Evolutionary conservation across 768 basidiomycete genomes (phyloP), one percentile per base, ranked within the genome.

Genomic region (Pseudohyphozyma bogoriensis): DNA sequence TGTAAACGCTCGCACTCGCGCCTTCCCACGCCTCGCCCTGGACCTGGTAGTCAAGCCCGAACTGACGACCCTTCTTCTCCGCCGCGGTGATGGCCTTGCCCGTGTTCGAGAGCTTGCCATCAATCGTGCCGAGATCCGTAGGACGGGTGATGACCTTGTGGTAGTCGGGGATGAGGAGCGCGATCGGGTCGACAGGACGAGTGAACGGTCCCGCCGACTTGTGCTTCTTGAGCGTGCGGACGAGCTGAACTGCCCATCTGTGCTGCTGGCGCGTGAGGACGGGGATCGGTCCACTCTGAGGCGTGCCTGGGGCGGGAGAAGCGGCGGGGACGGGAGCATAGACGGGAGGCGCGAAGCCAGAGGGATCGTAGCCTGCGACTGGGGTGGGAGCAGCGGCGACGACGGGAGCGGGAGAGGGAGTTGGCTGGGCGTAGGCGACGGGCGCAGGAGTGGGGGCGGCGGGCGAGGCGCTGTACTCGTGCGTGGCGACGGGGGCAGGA

Each of bases 121-220:
- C 93, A 60, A 96, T 82, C 46, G 93, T 95, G 4, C 83, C 80
- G 49, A 99, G 80, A 72, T 97, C 95, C 89, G 96, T 96, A 0
- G 95, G 95, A 31, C 79, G 81, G 71, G 84, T 87, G 75, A 99
- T 82, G 71, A 97, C 83, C 47, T 79, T 79, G 37, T 81, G 81
- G 69, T 99, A 99, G 72, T 93, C 89, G 12, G 90, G 93, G 62
- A 79, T 76, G 62, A 71, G 72, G 56, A 78, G 71, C 11, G 82
- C 85, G 66, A 91, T 80, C 26, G 84, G 80, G 73, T 99, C 95
- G 58, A 99, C 95, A 24, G 95, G 91, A 52, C 78, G 79, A 55
- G 85, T 74, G 76, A 99, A 99, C 1, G 90, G 83, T 2, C 72
- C 70, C 0, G 89, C 82, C 56, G 93, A 89, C 72, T 88, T 89